Evolutionary conservation across 225 moss, liverwort and hornwort genomes (phyloP).

Genomic region (Physcomitrium patens): DNA sequence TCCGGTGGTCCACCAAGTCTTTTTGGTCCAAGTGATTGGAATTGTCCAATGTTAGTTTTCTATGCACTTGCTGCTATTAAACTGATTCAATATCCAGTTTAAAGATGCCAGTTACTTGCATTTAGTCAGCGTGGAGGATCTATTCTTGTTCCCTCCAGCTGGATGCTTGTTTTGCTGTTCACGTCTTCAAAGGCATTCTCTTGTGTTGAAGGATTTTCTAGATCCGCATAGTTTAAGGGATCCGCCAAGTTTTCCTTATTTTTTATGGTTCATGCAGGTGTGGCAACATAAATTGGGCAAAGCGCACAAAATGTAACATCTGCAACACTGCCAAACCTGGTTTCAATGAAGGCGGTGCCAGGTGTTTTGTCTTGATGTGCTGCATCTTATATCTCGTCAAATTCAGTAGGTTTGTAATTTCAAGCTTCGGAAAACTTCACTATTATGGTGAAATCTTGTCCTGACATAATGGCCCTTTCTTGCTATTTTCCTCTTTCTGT

Average conservation of each 20-base stretch:
- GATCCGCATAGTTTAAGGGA: too few relatives aligned
- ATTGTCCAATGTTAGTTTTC: conserved; percentile 72
- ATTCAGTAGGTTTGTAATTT: background rate
- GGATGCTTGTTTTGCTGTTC: too few relatives aligned
- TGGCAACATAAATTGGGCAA: conserved; percentile 94
- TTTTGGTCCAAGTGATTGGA: conserved; percentile 96
- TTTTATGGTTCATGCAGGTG: conserved; percentile 56
- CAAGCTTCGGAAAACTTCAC: background rate
- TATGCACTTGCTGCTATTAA: conserved; percentile 7
- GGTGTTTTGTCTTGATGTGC: conserved; percentile 41
- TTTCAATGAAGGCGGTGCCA: conserved; percentile 83
- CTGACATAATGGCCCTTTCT: background rate
- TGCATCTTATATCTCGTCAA: background rate
- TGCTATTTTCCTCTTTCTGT: too few relatives aligned
- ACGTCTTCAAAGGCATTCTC: too few relatives aligned
- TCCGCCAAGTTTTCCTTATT: too few relatives aligned
- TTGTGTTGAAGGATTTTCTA: too few relatives aligned
- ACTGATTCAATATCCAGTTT: background rate
- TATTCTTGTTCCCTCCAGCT: too few relatives aligned
- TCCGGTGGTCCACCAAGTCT: conserved; percentile 78
- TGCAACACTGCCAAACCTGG: conserved; percentile 89
- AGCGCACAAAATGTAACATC: conserved; percentile 87
- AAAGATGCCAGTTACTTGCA: too few relatives aligned
- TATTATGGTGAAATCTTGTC: background rate
- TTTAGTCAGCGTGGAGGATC: too few relatives aligned